A percentile compares a stretch with the other conserved stretches of the same genome.
phyloP scores from a whole-genome alignment of 78 protist genomes.

The Bigelowiella natans region DNA sequence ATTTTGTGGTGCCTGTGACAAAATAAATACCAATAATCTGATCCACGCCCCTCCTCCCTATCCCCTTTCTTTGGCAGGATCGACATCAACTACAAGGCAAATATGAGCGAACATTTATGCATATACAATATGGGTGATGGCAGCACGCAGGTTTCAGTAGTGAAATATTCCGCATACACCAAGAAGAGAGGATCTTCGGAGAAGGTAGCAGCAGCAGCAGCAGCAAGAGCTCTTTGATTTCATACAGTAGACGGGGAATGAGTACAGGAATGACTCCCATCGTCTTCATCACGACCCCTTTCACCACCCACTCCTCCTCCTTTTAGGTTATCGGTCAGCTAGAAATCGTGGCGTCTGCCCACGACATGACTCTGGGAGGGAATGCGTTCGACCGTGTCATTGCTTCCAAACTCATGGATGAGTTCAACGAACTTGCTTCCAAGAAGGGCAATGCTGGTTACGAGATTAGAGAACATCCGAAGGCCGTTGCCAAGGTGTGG shows the following conservation, averaged over 20 bases:
- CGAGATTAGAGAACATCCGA: too few species aligned
- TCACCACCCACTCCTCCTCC: too few species aligned
- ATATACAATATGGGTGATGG: not conserved
- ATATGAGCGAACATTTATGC: not conserved
- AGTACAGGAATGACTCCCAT: too few species aligned
- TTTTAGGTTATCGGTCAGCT: not conserved
- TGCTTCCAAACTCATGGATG: not conserved
- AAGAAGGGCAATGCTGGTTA: too few species aligned
- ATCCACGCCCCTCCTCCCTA: too few species aligned
- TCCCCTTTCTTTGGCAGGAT: too few species aligned
- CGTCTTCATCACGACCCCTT: too few species aligned
- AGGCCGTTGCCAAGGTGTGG: too few species aligned
- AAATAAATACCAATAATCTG: too few species aligned
- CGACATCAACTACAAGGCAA: not conserved
- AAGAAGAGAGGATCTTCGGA: not conserved
- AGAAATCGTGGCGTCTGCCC: not conserved
- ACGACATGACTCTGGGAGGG: not conserved
- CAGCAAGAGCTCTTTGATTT: not conserved
- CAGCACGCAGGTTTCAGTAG: not conserved
- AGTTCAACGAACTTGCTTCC: not conserved
- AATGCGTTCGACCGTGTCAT: not conserved
- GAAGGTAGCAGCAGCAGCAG: not conserved
- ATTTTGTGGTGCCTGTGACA: too few species aligned
- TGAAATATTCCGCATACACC: not conserved
- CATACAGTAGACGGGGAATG: not conserved